Percentiles rank a stretch among this genome's conserved stretches.
These are phyloP conservation scores for Rhizophora mangle DNA, from an alignment of 345 rosid species.

Conservation along the genomic window DNA sequence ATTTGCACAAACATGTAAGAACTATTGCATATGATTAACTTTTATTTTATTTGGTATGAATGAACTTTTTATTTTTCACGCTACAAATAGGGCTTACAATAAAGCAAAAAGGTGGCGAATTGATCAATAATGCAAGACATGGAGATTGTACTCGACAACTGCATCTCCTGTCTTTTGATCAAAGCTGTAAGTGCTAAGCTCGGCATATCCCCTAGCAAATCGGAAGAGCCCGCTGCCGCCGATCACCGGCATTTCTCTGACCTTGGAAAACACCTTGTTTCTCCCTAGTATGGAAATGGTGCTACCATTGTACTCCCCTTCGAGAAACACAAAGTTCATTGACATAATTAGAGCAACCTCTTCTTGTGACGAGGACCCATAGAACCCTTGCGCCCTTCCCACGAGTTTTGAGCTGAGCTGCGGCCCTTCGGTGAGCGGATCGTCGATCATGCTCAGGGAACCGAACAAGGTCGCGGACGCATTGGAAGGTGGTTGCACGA, in stretches of 20 bases:
- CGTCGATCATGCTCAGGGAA: conserved; percentile 48
- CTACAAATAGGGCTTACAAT: too few relatives aligned
- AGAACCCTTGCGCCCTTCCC: conserved; percentile 77
- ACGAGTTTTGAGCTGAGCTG: conserved; percentile 51
- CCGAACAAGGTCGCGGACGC: background rate
- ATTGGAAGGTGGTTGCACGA: conserved; percentile 28
- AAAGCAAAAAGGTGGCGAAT: too few relatives aligned
- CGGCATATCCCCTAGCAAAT: conserved; percentile 69
- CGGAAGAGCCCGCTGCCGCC: conserved; percentile 80
- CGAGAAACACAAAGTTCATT: conserved; percentile 62
- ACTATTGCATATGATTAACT: too few relatives aligned
- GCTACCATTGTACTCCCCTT: conserved; percentile 72
- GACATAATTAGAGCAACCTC: conserved; percentile 60
- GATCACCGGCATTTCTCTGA: conserved; percentile 75
- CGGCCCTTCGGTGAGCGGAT: conserved; percentile 57
- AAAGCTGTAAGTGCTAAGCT: conserved; percentile 43
- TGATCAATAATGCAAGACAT: conserved; percentile 18
- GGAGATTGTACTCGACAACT: background rate
- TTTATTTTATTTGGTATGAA: too few relatives aligned
- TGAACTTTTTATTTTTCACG: too few relatives aligned
- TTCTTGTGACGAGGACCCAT: conserved; percentile 49
- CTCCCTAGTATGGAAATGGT: conserved; percentile 18
- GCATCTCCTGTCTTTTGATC: conserved; percentile 20
- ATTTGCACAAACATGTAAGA: too few relatives aligned
- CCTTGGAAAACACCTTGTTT: conserved; percentile 44